phyloP scores from a whole-genome alignment of 2,329 filamentous ascomycete species.

The Ophiostoma ulmi region DNA sequence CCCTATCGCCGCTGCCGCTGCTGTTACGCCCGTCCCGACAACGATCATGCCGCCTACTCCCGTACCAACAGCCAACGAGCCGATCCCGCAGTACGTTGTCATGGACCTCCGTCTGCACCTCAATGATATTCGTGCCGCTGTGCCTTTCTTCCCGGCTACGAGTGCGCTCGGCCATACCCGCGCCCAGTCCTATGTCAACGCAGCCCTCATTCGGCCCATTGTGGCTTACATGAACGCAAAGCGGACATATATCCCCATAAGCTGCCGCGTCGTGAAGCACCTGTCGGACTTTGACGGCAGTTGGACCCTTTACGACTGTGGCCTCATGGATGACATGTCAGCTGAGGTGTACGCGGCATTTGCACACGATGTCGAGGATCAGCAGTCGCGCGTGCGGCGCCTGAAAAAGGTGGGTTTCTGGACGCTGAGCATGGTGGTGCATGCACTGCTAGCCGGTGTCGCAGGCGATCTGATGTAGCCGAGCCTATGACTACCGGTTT shows the following conservation, averaged over 20 bases:
- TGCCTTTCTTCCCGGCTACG: slow-evolving; percentile 69
- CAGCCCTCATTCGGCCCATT: slow-evolving; percentile 88
- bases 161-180: slow-evolving; percentile 47
- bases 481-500: neutral
- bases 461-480: slow-evolving; percentile 59
- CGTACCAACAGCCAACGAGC: slow-evolving; percentile 28
- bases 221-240: slow-evolving; percentile 97
- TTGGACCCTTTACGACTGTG: slow-evolving; percentile 92
- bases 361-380: slow-evolving; percentile 81
- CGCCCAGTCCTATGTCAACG: slow-evolving; percentile 92
- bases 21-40: neutral
- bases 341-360: slow-evolving; percentile 95
- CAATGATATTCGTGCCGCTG: slow-evolving; percentile 87
- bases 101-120: slow-evolving; percentile 94
- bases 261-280: slow-evolving; percentile 88
- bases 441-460: slow-evolving; percentile 91
- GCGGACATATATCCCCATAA: slow-evolving; percentile 90
- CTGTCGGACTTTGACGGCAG: slow-evolving; percentile 86
- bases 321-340: slow-evolving; percentile 86
- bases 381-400: slow-evolving; percentile 75
- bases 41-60: neutral
- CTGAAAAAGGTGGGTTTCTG: slow-evolving; percentile 93
- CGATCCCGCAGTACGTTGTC: slow-evolving; percentile 74
- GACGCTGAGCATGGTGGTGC: slow-evolving; percentile 86
- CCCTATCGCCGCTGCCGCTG: neutral